phyloP scores from a whole-genome alignment of 2,329 filamentous ascomycete genomes.

The Phoma herbarum region DNA sequence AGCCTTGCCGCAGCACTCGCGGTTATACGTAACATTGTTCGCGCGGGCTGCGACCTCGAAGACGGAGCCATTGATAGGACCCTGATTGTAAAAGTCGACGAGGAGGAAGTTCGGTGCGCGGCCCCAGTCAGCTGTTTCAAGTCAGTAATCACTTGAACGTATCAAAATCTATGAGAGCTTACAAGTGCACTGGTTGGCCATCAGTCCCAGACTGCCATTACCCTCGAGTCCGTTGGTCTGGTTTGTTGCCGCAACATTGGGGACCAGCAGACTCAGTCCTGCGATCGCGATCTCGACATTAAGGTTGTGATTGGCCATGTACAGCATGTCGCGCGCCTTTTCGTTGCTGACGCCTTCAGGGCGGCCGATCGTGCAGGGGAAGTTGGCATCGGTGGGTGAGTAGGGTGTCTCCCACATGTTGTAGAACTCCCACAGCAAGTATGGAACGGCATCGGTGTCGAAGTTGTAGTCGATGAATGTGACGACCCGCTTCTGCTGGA shows the following conservation, averaged over 20 bases:
- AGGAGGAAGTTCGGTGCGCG: constrained; percentile 54
- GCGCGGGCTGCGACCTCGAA: constrained; percentile 56
- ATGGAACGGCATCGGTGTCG: constrained; percentile 80
- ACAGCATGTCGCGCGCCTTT: constrained; percentile 69
- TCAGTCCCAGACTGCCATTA: constrained; percentile 46
- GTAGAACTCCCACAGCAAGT: constrained; percentile 86
- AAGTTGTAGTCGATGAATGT: constrained; percentile 61
- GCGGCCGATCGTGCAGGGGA: constrained; percentile 82
- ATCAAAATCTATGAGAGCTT: constrained; percentile 21
- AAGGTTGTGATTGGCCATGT: constrained; percentile 91
- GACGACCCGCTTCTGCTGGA: constrained; percentile 49
- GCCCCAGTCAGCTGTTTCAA: constrained; percentile 40
- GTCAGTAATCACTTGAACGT: constrained; percentile 16
- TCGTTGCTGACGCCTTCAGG: constrained; percentile 70
- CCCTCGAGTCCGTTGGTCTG: constrained; percentile 48
- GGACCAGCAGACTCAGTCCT: constrained; percentile 45
- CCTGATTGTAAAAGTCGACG: constrained; percentile 54
- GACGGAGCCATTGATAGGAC: constrained; percentile 49
- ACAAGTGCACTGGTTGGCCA: constrained; percentile 47
- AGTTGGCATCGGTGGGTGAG: constrained; percentile 71
- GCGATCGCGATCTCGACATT: constrained; percentile 70
- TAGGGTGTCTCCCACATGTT: constrained; percentile 95
- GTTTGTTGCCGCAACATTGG: constrained; percentile 48
- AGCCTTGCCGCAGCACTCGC: constrained; percentile 64
- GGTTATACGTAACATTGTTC: constrained; percentile 76